phyloP scores from a whole-genome alignment of 192 early-diverging fungal species.

The Chytriomyces sp. region DNA sequence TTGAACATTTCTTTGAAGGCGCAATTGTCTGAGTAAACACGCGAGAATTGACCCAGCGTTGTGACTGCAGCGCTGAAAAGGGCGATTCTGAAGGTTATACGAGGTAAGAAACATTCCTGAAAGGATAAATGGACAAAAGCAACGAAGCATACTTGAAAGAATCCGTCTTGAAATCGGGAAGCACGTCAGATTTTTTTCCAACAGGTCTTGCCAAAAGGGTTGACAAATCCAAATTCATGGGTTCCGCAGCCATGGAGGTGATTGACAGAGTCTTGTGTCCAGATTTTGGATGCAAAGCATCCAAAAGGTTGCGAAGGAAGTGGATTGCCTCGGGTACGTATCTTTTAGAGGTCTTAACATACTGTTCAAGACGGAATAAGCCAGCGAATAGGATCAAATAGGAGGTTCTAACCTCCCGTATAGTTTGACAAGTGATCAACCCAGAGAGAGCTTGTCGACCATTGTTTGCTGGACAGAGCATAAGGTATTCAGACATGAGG shows the following conservation, averaged over 20 bases:
- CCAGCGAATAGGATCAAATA: neutral
- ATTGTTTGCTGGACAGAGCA: slow-evolving; percentile 60
- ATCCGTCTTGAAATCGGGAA: slow-evolving; percentile 14
- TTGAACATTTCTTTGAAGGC: slow-evolving; percentile 41
- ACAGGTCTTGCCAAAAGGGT: neutral
- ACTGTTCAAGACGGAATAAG: slow-evolving; percentile 45
- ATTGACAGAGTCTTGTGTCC: slow-evolving; percentile 4
- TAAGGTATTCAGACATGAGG: slow-evolving; percentile 76
- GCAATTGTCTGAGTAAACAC: slow-evolving; percentile 29
- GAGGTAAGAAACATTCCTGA: neutral
- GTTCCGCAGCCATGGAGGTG: neutral
- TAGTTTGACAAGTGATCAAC: slow-evolving; percentile 73
- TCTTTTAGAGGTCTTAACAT: slow-evolving; percentile 69
- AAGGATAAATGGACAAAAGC: too few relatives aligned
- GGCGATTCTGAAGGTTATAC: slow-evolving; percentile 16
- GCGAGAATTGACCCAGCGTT: slow-evolving; percentile 25
- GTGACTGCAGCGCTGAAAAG: slow-evolving; percentile 21
- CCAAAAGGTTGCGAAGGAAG: slow-evolving; percentile 40
- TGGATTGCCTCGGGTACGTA: slow-evolving; percentile 59
- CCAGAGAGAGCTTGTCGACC: slow-evolving; percentile 71
- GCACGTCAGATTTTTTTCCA: neutral
- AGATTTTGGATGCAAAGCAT: slow-evolving; percentile 18
- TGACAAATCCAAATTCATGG: slow-evolving; percentile 22
- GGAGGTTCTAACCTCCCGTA: slow-evolving; percentile 72
- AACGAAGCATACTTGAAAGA: slow-evolving; percentile 8